phyloP scores from a whole-genome alignment of 352 stramenopile species.

The Phytophthora sojae region DNA sequence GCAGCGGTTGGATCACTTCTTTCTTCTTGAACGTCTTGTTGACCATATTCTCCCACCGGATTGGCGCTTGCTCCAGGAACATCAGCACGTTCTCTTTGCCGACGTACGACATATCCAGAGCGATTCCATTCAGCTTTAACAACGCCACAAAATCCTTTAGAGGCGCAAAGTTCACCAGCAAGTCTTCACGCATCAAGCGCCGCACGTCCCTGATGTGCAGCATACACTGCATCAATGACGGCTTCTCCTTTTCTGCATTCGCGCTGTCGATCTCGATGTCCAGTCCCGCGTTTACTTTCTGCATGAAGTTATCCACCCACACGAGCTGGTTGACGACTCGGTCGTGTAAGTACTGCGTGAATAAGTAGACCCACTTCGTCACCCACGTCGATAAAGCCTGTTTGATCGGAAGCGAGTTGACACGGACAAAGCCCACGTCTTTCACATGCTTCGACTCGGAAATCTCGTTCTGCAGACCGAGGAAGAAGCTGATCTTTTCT shows the following conservation, averaged over 20 bases:
- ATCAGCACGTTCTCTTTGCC: conserved; percentile 83
- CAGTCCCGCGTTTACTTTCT: conserved; percentile 74
- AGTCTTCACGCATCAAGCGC: conserved; percentile 82
- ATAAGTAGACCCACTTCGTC: conserved; percentile 96
- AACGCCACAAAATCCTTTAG: conserved; percentile 84
- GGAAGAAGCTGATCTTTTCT: conserved; percentile 91
- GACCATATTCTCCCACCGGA: conserved; percentile 93
- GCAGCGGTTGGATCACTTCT: conserved; percentile 90
- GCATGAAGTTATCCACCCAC: conserved; percentile 91
- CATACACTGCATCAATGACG: conserved; percentile 89
- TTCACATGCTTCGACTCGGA: conserved; percentile 84
- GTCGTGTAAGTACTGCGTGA: conserved; percentile 94
- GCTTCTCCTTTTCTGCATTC: conserved; percentile 53
- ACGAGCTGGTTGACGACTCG: conserved; percentile 84
- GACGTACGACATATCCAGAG: conserved; percentile 89
- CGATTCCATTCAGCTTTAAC: conserved; percentile 89
- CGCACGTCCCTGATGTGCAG: conserved; percentile 90
- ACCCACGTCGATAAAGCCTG: conserved; percentile 94
- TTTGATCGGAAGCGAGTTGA: conserved; percentile 95
- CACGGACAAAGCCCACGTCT: conserved; percentile 92
- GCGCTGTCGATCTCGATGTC: conserved; percentile 64
- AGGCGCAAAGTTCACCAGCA: conserved; percentile 76
- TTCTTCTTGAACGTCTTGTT: conserved; percentile 96
- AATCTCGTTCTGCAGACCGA: conserved; percentile 90
- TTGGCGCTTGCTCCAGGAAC: conserved; percentile 89